These are phyloP conservation scores for Kwoniella sp. DNA, from an alignment of 768 basidiomycete species.

Conservation along the genomic window DNA sequence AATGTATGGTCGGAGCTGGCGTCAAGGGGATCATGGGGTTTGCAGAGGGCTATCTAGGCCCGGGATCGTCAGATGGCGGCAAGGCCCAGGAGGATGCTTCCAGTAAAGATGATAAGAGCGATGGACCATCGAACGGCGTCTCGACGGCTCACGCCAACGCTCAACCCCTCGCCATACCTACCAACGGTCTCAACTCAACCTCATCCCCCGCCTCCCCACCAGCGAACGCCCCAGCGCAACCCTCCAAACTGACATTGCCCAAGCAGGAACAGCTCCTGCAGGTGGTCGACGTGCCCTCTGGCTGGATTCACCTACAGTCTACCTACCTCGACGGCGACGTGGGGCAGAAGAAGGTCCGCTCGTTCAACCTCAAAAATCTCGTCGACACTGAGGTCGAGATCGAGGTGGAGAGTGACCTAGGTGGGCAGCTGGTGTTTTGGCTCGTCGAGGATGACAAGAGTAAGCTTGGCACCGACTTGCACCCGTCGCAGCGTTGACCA, in stretches of 20 bases:
- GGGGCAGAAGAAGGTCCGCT: conserved; percentile 24
- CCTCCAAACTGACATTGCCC: conserved; percentile 7
- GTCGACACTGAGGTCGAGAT: conserved; percentile 20
- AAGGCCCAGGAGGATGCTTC: background rate
- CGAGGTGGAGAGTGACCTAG: conserved; percentile 31
- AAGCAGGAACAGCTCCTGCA: conserved; percentile 17
- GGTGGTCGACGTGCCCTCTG: conserved; percentile 35
- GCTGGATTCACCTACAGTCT: conserved; percentile 44
- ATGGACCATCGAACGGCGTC: background rate
- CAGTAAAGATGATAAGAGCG: background rate
- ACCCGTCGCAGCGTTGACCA: background rate
- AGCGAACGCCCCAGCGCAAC: background rate
- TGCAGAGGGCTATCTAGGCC: conserved; percentile 28
- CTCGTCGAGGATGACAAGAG: conserved; percentile 34
- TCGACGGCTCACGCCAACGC: conserved; percentile 1
- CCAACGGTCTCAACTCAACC: no score
- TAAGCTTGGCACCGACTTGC: conserved; percentile 12
- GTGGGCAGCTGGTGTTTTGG: conserved; percentile 32
- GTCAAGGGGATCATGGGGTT: conserved; percentile 34
- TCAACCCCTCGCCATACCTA: conserved; percentile 4
- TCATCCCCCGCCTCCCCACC: conserved; percentile 8
- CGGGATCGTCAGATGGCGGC: background rate
- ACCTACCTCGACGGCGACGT: conserved; percentile 36
- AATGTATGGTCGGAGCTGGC: conserved; percentile 34
- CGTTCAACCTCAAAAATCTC: conserved; percentile 33